Evolutionary conservation across 2,329 filamentous ascomycete species (phyloP), one percentile per base, ranked within the genome.

Genomic region (Neopestalotiopsis sp.): DNA sequence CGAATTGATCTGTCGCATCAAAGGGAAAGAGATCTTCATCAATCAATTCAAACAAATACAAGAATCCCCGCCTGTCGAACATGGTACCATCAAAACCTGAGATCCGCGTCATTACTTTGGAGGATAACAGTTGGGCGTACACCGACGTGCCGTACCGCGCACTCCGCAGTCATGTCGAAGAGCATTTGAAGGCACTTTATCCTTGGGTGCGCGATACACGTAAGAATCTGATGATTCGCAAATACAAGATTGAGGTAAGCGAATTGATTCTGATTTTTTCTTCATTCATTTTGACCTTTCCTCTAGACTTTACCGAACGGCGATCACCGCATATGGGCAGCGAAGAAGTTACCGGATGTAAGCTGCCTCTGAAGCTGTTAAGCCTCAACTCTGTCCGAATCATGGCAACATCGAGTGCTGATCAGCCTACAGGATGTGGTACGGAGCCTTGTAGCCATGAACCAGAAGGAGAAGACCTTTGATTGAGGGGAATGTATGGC

Each of bases 311-410:
- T 59, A 9, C 24, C 20, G 14, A 59, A 30, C 20, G 57, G 57
- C n/a, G 57, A 59, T 28, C 57, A 59, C 57, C 57, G 57, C 4
- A 59, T 59, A 12, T 59, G 57, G 57, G 57, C 57, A 10, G n/a
- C 57, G 9, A 20, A 59, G 28, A 59, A 59, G 14, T 13, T 59
- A 10, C 12, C 57, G 12, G 57, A 59, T 59, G 57, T 59, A 32
- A 59, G 57, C 57, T 30, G 10, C 30, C 9, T 32, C 13, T 32
- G n/a, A 52, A 9, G 9, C 13, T 9, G 30, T 20, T 58, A 24
- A 24, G 24, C 24, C 24, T 24, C 24, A 24, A 24, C 24, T 14
- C 49, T 5, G 14, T 17, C 6, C 49, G 49, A 6, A 12, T 4
- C 20, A 24, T 24, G 1, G 30, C 24, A 14, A 59, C 10, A 32